phyloP scores from a whole-genome alignment of 371 early-diverging fungal species.

The Mucor irregularis region DNA sequence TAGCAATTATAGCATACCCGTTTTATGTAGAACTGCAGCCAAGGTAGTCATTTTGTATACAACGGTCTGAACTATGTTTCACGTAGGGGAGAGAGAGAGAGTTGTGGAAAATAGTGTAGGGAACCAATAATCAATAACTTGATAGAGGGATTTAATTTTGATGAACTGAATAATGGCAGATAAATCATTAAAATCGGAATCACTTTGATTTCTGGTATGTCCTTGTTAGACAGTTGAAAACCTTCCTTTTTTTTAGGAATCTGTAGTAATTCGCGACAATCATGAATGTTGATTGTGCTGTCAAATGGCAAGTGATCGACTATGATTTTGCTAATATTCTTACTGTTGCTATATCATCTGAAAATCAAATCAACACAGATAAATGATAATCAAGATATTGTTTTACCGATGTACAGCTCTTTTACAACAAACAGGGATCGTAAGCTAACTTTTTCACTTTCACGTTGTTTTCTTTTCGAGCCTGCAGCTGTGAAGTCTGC shows the following conservation, averaged over 20 bases:
- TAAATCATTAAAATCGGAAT: slow-evolving; percentile 16
- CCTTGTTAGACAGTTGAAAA: slow-evolving; percentile 25
- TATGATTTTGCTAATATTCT: slow-evolving; percentile 19
- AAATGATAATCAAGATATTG: slow-evolving; percentile 23
- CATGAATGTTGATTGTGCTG: slow-evolving; percentile 19
- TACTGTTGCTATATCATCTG: slow-evolving; percentile 21
- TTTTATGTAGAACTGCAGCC: slow-evolving; percentile 20
- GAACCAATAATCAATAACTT: slow-evolving; percentile 18
- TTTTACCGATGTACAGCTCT: slow-evolving; percentile 21
- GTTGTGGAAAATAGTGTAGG: slow-evolving; percentile 13
- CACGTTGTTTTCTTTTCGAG: slow-evolving; percentile 12
- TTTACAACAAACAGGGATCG: slow-evolving; percentile 25
- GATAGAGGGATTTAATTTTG: slow-evolving; percentile 14
- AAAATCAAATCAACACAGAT: slow-evolving; percentile 20
- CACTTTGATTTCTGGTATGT: slow-evolving; percentile 17
- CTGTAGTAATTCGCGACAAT: slow-evolving; percentile 19
- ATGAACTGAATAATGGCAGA: slow-evolving; percentile 17
- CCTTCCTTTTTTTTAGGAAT: slow-evolving; percentile 19
- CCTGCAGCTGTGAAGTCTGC: slow-evolving; percentile 14
- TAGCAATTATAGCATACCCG: too few relatives aligned
- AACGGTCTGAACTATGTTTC: slow-evolving; percentile 16
- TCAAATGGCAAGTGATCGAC: slow-evolving; percentile 18
- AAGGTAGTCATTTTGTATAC: slow-evolving; percentile 20
- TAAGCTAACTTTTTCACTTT: slow-evolving; percentile 21
- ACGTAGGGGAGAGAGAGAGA: slow-evolving; percentile 14